Conservation (phyloP, 1,284 basidiomycete genomes). For the Entoloma clypeatum region DNA sequence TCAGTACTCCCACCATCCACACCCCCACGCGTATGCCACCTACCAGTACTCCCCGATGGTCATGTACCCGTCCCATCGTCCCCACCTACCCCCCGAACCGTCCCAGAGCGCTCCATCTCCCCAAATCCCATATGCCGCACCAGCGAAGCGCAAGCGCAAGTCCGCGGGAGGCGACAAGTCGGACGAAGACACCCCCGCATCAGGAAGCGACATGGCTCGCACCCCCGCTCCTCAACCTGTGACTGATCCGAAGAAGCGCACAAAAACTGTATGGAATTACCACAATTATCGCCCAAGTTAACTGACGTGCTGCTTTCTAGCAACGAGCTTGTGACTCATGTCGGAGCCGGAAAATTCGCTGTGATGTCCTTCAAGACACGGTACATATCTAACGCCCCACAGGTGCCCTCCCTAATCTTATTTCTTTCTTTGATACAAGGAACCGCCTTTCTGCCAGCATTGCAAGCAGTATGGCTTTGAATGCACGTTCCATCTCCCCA, state of each 20-base stretch:
- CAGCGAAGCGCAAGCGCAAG: slow-evolving; percentile 66
- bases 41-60: slow-evolving; percentile 67
- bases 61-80: slow-evolving; percentile 53
- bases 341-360: slow-evolving; percentile 92
- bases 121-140: slow-evolving; percentile 21
- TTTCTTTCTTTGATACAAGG: slow-evolving; percentile 29
- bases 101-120: slow-evolving; percentile 31
- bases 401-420: too few species aligned
- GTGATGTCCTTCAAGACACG: slow-evolving; percentile 69
- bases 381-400: too few species aligned
- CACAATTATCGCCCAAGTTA: slow-evolving; percentile 2
- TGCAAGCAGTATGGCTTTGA: slow-evolving; percentile 89
- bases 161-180: slow-evolving; percentile 40
- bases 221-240: slow-evolving; percentile 31
- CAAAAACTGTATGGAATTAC: slow-evolving; percentile 64
- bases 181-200: slow-evolving; percentile 55
- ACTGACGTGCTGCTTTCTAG: slow-evolving; percentile 22
- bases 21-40: too few species aligned
- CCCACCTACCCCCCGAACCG: slow-evolving; percentile 30
- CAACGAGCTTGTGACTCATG: slow-evolving; percentile 88
- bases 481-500: slow-evolving; percentile 96
- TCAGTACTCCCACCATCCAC: slow-evolving; percentile 50
- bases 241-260: slow-evolving; percentile 76
- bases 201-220: slow-evolving; percentile 42
- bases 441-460: slow-evolving; percentile 78